Evolutionary conservation across 495 filamentous ascomycete genomes (phyloP), one percentile per base, ranked within the genome.

Genomic region (Xylaria nigripes): DNA sequence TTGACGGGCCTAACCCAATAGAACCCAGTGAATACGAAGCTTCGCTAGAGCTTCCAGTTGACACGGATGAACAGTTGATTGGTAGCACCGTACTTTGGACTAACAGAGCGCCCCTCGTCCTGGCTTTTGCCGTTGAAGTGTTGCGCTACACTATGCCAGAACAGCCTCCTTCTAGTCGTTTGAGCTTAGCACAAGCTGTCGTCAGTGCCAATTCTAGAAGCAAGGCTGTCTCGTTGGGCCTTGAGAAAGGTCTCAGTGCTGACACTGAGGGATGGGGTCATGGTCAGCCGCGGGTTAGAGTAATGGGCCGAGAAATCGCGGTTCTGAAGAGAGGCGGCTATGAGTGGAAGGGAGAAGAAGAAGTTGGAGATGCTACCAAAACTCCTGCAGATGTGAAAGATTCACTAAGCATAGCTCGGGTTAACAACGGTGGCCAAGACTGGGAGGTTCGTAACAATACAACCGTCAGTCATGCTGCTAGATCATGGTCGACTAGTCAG

Each of bases 251-350:
- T 0, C 77, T 74, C 24, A 80, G 76, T 41, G 84, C 84, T 9
- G 87, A 86, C 42, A 76, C 86, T 23, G 81, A 87, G 61, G 81
- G 84, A 2, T 87, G 82, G 81, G 86, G 84, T 5, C 74, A 83
- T 49, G 89, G 89, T 2, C 87, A 90, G 63, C 87, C 89, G 0
- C 72, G 73, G 24, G 74, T 89, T 10, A 80, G 63, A 50, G 75
- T 93, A 16, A 77, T 92, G 73, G 85, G 86, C 0, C 75, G 87
- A 48, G 82, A 88, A 54, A 74, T 92, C 41, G 73, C 76, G 18
- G 84, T 90, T 2, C 70, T 94, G 61, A 88, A 86, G 68, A 68
- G 89, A 64, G 83, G 86, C 67, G 87, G 83, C 5, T 91, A 94
- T 69, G 73, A 86, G 53, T 84, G 82, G 75, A 75, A 72, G 32